phyloP scores from a whole-genome alignment of 2,329 filamentous ascomycete genomes.

The Penicillium sp. region DNA sequence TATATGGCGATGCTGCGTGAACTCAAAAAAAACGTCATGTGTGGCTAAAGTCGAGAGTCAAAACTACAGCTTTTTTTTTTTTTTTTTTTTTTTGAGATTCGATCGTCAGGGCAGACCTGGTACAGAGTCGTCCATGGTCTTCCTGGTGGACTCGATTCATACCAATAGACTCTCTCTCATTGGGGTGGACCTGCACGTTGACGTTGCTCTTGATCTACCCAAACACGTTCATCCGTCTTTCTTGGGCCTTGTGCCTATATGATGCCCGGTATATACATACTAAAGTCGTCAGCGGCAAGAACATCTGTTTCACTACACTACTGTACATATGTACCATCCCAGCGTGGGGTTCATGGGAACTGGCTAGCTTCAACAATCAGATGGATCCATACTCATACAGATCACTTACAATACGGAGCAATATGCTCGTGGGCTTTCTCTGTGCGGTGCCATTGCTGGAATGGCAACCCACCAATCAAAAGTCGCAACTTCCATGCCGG shows the following conservation, averaged over 20 bases:
- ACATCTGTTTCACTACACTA: background rate
- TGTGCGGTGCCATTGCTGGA: constrained; percentile 21
- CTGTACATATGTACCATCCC: background rate
- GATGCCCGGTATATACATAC: background rate
- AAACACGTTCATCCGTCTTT: background rate
- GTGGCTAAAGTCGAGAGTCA: background rate
- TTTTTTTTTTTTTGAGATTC: background rate
- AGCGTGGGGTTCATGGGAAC: background rate
- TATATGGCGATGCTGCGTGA: too few relatives aligned
- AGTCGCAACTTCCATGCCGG: background rate
- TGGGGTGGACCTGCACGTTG: background rate
- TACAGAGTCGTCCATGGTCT: background rate
- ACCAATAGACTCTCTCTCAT: too few relatives aligned
- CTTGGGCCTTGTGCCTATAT: background rate
- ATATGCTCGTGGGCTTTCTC: background rate
- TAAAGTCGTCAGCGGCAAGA: background rate
- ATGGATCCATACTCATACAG: background rate
- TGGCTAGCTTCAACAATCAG: background rate
- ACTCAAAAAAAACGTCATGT: too few relatives aligned
- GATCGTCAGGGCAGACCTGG: background rate
- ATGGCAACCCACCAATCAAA: constrained; percentile 23
- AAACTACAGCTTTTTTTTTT: background rate
- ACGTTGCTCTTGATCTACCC: background rate
- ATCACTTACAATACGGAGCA: constrained; percentile 7
- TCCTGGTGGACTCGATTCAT: background rate